These are phyloP conservation scores for Solanum phureja DNA, from an alignment of 257 asterid species.

Conservation along the genomic window DNA sequence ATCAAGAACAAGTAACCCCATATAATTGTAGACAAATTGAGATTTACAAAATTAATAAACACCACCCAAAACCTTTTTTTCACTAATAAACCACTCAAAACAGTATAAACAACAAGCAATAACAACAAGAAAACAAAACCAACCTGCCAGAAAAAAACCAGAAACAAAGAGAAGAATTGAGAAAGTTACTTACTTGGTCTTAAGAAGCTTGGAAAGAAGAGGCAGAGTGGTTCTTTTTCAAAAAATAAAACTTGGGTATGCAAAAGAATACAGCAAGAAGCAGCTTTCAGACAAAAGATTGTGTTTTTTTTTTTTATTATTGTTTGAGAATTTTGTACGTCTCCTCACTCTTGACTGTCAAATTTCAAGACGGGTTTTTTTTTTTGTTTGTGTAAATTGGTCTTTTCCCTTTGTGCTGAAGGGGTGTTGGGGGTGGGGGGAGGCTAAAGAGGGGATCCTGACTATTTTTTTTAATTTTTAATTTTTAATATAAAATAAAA, in stretches of 20 bases:
- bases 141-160: not conserved
- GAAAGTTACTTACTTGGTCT: not conserved
- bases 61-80: not conserved
- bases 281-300: not conserved
- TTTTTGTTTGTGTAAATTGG: not conserved
- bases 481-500: too few species aligned
- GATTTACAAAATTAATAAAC: not conserved
- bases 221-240: not conserved
- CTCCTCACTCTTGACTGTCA: not conserved
- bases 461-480: too few species aligned
- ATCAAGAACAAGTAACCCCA: not conserved
- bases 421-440: too few species aligned
- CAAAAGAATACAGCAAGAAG: not conserved
- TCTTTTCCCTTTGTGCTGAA: too few species aligned
- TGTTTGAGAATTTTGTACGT: not conserved
- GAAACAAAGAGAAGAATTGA: not conserved
- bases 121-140: not conserved
- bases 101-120: not conserved
- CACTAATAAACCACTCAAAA: not conserved
- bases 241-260: not conserved
- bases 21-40: not conserved
- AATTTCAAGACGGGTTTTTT: not conserved
- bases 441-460: not conserved
- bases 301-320: not conserved
- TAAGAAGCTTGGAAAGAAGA: not conserved